These are phyloP conservation scores for Pecoramyces ruminantium DNA, from an alignment of 192 early-diverging fungal genomes.

Conservation along the genomic window DNA sequence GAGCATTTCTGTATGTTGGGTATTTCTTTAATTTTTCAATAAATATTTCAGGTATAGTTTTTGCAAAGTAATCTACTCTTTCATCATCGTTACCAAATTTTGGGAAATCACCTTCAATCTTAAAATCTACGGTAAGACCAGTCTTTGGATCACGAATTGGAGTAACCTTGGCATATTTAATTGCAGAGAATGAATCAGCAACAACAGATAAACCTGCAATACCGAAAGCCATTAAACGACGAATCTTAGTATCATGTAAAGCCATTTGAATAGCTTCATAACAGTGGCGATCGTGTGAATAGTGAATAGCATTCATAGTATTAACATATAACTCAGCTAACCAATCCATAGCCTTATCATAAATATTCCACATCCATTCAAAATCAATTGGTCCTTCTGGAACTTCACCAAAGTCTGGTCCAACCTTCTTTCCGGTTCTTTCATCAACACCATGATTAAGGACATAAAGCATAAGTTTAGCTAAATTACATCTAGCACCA, in stretches of 20 bases:
- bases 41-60: constrained; percentile 4
- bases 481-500: constrained; percentile 10
- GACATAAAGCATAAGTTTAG: constrained; percentile 9
- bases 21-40: constrained; percentile 6
- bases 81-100: constrained; percentile 10
- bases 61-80: constrained; percentile 5
- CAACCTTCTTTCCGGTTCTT: constrained; percentile 8
- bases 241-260: constrained; percentile 9
- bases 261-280: constrained; percentile 12
- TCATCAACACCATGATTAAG: constrained; percentile 7
- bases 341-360: constrained; percentile 12
- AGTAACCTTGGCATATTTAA: constrained; percentile 7
- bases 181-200: constrained; percentile 8
- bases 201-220: constrained; percentile 11
- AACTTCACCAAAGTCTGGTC: constrained; percentile 4
- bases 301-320: constrained; percentile 13
- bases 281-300: constrained; percentile 8
- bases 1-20: constrained; percentile 9
- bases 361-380: constrained; percentile 3
- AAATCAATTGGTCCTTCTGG: constrained; percentile 6
- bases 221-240: constrained; percentile 9
- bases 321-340: constrained; percentile 8
- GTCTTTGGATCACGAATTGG: constrained; percentile 10
- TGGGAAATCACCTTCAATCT: constrained; percentile 10
- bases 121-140: constrained; percentile 9